Base-by-base conservation (phyloP, 2,329 filamentous ascomycete genomes). In the Huntiella decipiens region DNA sequence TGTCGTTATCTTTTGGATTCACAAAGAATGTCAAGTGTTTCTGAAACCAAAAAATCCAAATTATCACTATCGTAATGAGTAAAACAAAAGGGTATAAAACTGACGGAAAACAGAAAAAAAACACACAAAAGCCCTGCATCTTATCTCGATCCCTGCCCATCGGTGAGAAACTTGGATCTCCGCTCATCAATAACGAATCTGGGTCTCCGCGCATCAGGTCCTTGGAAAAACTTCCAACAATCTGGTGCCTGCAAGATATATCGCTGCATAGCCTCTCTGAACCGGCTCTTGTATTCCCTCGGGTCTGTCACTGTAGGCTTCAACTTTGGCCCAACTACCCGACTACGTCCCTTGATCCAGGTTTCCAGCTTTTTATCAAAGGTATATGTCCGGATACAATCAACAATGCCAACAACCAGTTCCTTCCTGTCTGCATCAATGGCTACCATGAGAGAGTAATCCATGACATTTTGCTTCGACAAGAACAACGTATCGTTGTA, bases 281-380 rank as follows among this genome's bases (percentile, higher is more conserved):
- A 98, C 4, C 91, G 77, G 54, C 82, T 87, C 62, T 95, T 92
- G 61, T 98, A 98, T 63, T 98, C 91, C 63, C 91, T 93, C 2
- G 91, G 92, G 61, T 83, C 92, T 8, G 91, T 98, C 43, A 98
- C 91, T 0, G 91, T 98, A 6, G 92, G 92, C 51, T 85, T 74
- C 56, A 92, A 83, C 48, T 82, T 76, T 28, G 79, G 78, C 48
- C 79, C 77, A 4, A 78, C 77, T 0, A 74, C 81, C 55, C 87
- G 85, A 1, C 83, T 91, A 35, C 88, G 81, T 57, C 96, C 87
- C 62, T 98, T 98, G 71, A 98, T 95, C 91, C 91, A 98, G 46
- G 81, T 91, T 65, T 98, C 91, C n/a, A 98, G 73, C 59, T 95
- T 95, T 70, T 98, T 98, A 66, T 98, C 91, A 86, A 91, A 98